Percentiles rank a stretch among this genome's conserved stretches.
Evolutionary conservation across 2,329 filamentous ascomycete species (phyloP).

Genomic region (Coniochaeta sp.): DNA sequence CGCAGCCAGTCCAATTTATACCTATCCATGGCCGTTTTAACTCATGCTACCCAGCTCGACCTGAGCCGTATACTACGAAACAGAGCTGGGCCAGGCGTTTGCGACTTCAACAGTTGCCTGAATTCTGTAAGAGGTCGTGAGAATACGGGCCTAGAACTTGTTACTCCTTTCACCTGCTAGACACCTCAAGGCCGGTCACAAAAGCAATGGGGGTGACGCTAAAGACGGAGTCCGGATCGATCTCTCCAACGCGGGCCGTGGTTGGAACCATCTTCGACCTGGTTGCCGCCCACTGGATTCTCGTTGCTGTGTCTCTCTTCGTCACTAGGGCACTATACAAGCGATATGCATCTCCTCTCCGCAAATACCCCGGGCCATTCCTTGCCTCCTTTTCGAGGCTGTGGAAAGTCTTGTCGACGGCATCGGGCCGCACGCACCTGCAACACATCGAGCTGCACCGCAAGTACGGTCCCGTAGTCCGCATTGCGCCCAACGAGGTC

Average conservation of each 20-base stretch:
- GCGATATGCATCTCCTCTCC: slow-evolving; percentile 25
- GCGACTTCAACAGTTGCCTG: slow-evolving; percentile 1
- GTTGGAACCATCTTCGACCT: slow-evolving; percentile 12
- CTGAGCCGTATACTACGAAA: background rate
- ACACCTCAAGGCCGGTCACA: background rate
- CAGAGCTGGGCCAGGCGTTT: background rate
- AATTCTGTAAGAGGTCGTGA: background rate
- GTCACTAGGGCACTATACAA: slow-evolving; percentile 19
- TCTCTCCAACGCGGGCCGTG: slow-evolving; percentile 16
- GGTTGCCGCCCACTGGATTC: slow-evolving; percentile 20
- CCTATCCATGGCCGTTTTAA: background rate
- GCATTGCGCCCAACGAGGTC: slow-evolving; percentile 41
- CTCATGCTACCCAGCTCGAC: background rate
- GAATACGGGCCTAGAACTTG: background rate
- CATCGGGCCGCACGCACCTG: slow-evolving; percentile 30
- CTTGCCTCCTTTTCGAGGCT: slow-evolving; percentile 27
- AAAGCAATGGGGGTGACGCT: slow-evolving; percentile 15
- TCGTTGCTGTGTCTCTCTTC: slow-evolving; percentile 17
- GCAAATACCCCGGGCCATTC: slow-evolving; percentile 25
- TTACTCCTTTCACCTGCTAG: slow-evolving; percentile 33
- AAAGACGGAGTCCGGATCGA: slow-evolving; percentile 15
- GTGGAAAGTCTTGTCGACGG: slow-evolving; percentile 33
- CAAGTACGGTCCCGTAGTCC: slow-evolving; percentile 39
- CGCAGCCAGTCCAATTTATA: background rate
- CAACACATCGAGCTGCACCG: slow-evolving; percentile 36